Evolutionary conservation across 2,329 filamentous ascomycete species (phyloP).

Genomic region (Arachnomyces sp.): DNA sequence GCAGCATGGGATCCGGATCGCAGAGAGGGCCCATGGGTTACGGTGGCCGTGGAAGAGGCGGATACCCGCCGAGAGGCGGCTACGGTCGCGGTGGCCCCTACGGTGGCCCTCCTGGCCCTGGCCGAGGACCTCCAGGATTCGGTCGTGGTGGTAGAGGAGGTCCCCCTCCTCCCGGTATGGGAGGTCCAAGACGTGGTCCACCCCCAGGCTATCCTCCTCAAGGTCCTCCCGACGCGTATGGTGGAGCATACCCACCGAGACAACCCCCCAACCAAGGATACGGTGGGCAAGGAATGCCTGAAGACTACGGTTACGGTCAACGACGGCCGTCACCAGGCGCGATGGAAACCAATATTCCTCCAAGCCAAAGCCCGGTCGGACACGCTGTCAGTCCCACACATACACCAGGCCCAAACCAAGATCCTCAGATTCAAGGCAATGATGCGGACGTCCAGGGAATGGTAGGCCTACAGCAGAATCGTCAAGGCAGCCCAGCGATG

Average conservation of each 20-base stretch:
- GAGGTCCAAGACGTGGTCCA: slow-evolving; percentile 38
- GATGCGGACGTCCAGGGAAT: slow-evolving; percentile 66
- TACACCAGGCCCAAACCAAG: slow-evolving; percentile 11
- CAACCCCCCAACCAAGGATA: too few relatives aligned
- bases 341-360: slow-evolving; percentile 17
- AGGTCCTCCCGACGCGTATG: slow-evolving; percentile 23
- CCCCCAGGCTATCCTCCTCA: slow-evolving; percentile 44
- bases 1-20: slow-evolving; percentile 35
- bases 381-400: slow-evolving; percentile 53
- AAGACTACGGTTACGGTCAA: slow-evolving; percentile 21
- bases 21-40: slow-evolving; percentile 35
- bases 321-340: slow-evolving; percentile 17
- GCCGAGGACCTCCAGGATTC: slow-evolving; percentile 29
- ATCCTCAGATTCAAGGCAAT: slow-evolving; percentile 41
- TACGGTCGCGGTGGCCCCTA: slow-evolving; percentile 36
- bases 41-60: slow-evolving; percentile 49
- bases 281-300: slow-evolving; percentile 21
- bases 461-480: slow-evolving; percentile 59
- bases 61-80: slow-evolving; percentile 40
- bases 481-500: slow-evolving; percentile 28
- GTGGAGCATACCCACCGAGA: slow-evolving; percentile 15
- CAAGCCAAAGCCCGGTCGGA: slow-evolving; percentile 40
- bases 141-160: slow-evolving; percentile 22
- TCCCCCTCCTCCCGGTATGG: slow-evolving; percentile 34
- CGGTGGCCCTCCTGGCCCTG: slow-evolving; percentile 35